phyloP scores from a whole-genome alignment of 129 eudicot species.

The Centrapalus pauciflorus region DNA sequence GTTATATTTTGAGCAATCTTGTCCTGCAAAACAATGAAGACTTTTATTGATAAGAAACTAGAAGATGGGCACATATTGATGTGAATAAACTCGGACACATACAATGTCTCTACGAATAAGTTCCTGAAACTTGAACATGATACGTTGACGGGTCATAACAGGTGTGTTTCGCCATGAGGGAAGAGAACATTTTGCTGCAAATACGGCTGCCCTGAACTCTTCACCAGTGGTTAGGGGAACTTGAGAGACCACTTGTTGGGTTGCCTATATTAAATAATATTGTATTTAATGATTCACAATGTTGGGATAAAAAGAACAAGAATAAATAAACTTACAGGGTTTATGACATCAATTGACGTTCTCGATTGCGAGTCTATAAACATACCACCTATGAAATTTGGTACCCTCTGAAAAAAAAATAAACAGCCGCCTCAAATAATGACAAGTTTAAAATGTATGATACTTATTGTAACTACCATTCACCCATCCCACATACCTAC shows the following conservation, averaged over 20 bases:
- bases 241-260: slow-evolving; percentile 85
- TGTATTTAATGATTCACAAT: not conserved
- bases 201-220: slow-evolving; percentile 88
- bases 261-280: slow-evolving; percentile 46
- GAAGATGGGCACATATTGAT: not conserved
- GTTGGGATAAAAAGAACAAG: not conserved
- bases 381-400: slow-evolving; percentile 79
- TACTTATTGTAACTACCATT: not conserved
- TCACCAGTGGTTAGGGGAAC: slow-evolving; percentile 75
- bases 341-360: slow-evolving; percentile 68
- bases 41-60: slow-evolving; percentile 5
- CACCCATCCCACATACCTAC: not conserved
- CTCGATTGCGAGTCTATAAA: slow-evolving; percentile 75
- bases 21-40: slow-evolving; percentile 41
- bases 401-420: slow-evolving; percentile 61
- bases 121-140: slow-evolving; percentile 89
- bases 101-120: slow-evolving; percentile 87
- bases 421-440: not conserved
- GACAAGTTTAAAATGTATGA: not conserved
- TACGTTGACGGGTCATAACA: slow-evolving; percentile 70
- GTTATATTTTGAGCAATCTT: slow-evolving; percentile 83
- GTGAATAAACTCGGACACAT: slow-evolving; percentile 8
- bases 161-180: slow-evolving; percentile 89
- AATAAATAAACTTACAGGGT: slow-evolving; percentile 60
- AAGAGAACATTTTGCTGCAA: slow-evolving; percentile 86